Evolutionary conservation across 2,329 filamentous ascomycete species (phyloP).

Genomic region (Aspergillus felis): DNA sequence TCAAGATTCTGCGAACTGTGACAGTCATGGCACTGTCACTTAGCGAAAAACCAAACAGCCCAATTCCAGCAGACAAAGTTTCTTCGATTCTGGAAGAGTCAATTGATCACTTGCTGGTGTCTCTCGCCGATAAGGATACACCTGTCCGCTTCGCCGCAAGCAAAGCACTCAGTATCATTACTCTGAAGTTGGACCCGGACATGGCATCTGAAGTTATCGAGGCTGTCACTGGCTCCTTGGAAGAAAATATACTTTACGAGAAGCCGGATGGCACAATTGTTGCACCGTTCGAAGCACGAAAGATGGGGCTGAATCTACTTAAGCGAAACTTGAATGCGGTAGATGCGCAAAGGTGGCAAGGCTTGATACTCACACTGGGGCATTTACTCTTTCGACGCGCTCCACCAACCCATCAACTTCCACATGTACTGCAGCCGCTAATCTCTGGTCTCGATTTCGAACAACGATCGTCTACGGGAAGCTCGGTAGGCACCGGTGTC

Average conservation of each 20-base stretch:
- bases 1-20: slow-evolving; percentile 79
- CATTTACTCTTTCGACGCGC: slow-evolving; percentile 84
- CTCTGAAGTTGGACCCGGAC: slow-evolving; percentile 70
- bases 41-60: slow-evolving; percentile 34
- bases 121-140: slow-evolving; percentile 80
- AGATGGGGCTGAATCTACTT: slow-evolving; percentile 34
- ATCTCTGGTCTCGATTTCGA: slow-evolving; percentile 82
- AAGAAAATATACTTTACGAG: slow-evolving; percentile 59
- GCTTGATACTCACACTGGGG: slow-evolving; percentile 78
- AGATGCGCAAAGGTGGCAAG: slow-evolving; percentile 85
- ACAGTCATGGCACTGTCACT: slow-evolving; percentile 61
- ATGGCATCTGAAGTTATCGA: slow-evolving; percentile 87
- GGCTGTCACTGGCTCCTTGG: slow-evolving; percentile 68
- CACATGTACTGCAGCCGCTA: slow-evolving; percentile 71
- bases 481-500: slow-evolving; percentile 81
- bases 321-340: slow-evolving; percentile 66
- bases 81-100: slow-evolving; percentile 68
- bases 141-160: slow-evolving; percentile 86
- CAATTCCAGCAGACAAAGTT: slow-evolving; percentile 28
- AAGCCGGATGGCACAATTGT: slow-evolving; percentile 41
- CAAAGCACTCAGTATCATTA: slow-evolving; percentile 85
- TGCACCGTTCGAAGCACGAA: slow-evolving; percentile 31
- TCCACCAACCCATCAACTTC: slow-evolving; percentile 65
- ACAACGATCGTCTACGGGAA: slow-evolving; percentile 79
- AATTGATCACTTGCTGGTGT: slow-evolving; percentile 75